A percentile compares a stretch with the other conserved stretches of the same genome.
Conservation (phyloP, 2,329 filamentous ascomycete species). For the Chaetomiaceae sp. region DNA sequence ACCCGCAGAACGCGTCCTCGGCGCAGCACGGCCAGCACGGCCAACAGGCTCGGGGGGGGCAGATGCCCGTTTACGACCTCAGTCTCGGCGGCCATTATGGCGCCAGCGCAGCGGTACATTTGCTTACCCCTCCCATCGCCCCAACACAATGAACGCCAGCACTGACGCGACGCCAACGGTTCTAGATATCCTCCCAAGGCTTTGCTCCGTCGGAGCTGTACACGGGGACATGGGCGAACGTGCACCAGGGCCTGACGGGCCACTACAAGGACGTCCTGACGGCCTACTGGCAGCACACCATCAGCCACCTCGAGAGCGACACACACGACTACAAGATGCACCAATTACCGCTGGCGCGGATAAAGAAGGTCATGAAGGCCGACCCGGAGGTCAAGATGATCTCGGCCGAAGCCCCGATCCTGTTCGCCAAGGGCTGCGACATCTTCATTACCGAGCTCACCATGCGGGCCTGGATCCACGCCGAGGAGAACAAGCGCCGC, state of each 20-base stretch:
- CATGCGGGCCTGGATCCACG: slow-evolving; percentile 99
- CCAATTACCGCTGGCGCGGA: slow-evolving; percentile 91
- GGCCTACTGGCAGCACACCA: slow-evolving; percentile 98
- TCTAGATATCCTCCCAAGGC: slow-evolving; percentile 76
- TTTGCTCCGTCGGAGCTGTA: slow-evolving; percentile 92
- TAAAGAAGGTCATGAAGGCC: slow-evolving; percentile 99
- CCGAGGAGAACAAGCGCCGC: slow-evolving; percentile 95
- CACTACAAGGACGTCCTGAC: slow-evolving; percentile 96
- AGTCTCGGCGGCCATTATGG: slow-evolving; percentile 74
- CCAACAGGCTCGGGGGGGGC: slow-evolving; percentile 47
- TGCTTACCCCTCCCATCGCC: not conserved
- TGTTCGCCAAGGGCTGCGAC: slow-evolving; percentile 97
- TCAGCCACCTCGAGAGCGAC: slow-evolving; percentile 90
- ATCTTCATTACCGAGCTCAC: slow-evolving; percentile 99
- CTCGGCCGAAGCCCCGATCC: slow-evolving; percentile 91
- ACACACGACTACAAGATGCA: slow-evolving; percentile 98
- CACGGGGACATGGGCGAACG: slow-evolving; percentile 92
- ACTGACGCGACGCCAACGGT: slow-evolving; percentile 25
- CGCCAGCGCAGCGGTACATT: slow-evolving; percentile 62
- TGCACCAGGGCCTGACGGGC: slow-evolving; percentile 89
- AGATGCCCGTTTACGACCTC: slow-evolving; percentile 62
- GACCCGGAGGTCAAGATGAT: slow-evolving; percentile 99
- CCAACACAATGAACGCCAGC: not conserved
- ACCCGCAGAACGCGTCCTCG: slow-evolving; percentile 48
- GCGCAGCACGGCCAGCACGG: slow-evolving; percentile 49